Base-by-base conservation (phyloP, 495 filamentous ascomycete species). In the Choiromyces venosus region DNA sequence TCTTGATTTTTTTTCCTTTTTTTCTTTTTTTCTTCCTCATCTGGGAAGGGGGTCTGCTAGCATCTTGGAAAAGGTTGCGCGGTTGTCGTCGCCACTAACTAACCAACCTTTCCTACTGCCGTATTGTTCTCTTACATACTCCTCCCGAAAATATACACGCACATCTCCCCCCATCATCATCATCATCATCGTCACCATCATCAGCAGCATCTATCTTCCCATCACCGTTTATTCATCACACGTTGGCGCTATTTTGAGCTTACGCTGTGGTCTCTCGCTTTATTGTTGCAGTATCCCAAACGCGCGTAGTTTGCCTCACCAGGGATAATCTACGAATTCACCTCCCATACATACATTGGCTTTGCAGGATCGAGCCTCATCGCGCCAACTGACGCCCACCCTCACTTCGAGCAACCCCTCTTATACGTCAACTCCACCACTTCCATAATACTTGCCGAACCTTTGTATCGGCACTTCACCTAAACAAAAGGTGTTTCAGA, bases 271-370 rank as follows among this genome's bases (percentile, higher is more conserved):
- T 65, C 42, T 35, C 73, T 33, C 46, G 36, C 72, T 36, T 67
- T 61, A 42, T 67, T 66, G 39, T 42, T 74, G 68, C 71, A 76
- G 75, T 76, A 69, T 77, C 73, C 66, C 44, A 77, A 66, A 76
- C 75, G 75, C 75, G 75, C 75, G 74, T 77, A 72, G 75, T 73
- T 74, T 74, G 75, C 37, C 75, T 69, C 74, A 72, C 74, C 68
- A 73, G 76, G 56, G 44, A 77, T 77, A 74, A 77, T 72, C 74
- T 76, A 68, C 56, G 46, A 67, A 35, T 69, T 73, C 75, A 70
- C 75, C 74, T 69, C 74, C 74, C 61, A 69, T 69, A 70, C 61
- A 73, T 68, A 68, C 65, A 76, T 69, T 77, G 52, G 52, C 52
- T 29, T 66, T 77, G 75, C 68, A 75, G 65, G 65, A 64, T 72